These are phyloP conservation scores for Pseudopediastrum boryanum DNA, from an alignment of 139 green algal genomes.

Conservation along the genomic window DNA sequence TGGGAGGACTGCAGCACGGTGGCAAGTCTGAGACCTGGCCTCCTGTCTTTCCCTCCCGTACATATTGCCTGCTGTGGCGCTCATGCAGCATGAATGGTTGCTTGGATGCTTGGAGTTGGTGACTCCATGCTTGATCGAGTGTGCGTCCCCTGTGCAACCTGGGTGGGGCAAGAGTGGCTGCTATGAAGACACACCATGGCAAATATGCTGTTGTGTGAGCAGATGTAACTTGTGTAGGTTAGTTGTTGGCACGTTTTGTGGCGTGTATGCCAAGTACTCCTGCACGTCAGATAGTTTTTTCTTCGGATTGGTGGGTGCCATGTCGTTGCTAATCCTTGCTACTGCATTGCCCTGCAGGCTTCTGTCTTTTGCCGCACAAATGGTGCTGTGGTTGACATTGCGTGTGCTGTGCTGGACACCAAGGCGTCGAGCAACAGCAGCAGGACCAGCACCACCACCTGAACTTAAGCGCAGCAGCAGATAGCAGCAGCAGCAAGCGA, in stretches of 20 bases:
- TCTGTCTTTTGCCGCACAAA: not conserved
- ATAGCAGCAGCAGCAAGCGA: no score
- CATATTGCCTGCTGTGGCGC: no score
- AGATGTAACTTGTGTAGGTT: not conserved
- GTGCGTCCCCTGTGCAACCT: no score
- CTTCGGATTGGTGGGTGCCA: not conserved
- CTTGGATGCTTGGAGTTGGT: no score
- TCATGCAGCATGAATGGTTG: no score
- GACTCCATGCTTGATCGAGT: no score
- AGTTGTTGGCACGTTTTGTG: no score
- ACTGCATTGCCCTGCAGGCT: not conserved
- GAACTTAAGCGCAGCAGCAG: not conserved
- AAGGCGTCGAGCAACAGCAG: not conserved
- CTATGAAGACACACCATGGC: not conserved
- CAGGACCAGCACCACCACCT: not conserved
- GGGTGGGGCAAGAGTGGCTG: no score
- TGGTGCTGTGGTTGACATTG: slow-evolving; percentile 38
- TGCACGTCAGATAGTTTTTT: not conserved
- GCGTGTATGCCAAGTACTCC: not conserved
- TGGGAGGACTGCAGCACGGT: no score
- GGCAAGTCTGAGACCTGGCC: no score
- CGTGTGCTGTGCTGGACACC: slow-evolving; percentile 25
- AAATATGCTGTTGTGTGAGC: not conserved
- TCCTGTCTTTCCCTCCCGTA: no score
- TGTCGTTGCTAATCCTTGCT: not conserved